Base-by-base conservation (phyloP, 805 yeast genomes). In the Wickerhamiella spandovensis region DNA sequence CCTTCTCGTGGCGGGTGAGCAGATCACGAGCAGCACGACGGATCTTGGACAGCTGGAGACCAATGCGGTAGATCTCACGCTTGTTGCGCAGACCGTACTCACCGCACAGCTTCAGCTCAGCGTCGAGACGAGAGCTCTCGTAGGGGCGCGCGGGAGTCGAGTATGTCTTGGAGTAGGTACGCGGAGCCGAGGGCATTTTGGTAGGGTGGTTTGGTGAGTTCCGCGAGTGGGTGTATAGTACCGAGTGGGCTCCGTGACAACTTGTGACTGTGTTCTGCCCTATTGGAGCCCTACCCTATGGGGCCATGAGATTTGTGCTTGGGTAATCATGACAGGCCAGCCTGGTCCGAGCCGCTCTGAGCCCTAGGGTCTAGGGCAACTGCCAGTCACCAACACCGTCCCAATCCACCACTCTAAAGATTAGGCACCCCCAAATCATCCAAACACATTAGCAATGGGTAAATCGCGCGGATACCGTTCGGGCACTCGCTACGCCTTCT, bases 11-110 rank as follows among this genome's bases (percentile, higher is more conserved):
- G 81, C 96, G 88, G 81, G 98, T 92, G 76, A 92, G 83, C 69
- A 92, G 80, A 71, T 92, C 97, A 84, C 98, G 95, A 72, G 98
- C 98, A 74, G 98, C 98, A 81, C 98, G 88, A 81, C 98, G 89
- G 73, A 92, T 90, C 83, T 92, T 92, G 61, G 98, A 92, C 71
- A 92, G 85, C 79, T 92, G 97, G 82, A 84, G 86, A 74, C 94
- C 94, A 73, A 92, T 89, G 84, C 98, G 88, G 95, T 92, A 92
- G 75, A 92, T 87, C 79, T 92, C 98, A 74, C 94, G 86, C 90
- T 92, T 92, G 96, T 92, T 92, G 81, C 88, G 90, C 73, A 92
- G 84, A 82, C 98, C 98, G 84, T 77, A 89, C 77, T 92, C 97
- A 81, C 98, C 98, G 71, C 95, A 97, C 72, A 92, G 85, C 79